Evolutionary conservation across 768 basidiomycete species (phyloP), one percentile per base, ranked within the genome.

Genomic region (Boletus reticuloceps): DNA sequence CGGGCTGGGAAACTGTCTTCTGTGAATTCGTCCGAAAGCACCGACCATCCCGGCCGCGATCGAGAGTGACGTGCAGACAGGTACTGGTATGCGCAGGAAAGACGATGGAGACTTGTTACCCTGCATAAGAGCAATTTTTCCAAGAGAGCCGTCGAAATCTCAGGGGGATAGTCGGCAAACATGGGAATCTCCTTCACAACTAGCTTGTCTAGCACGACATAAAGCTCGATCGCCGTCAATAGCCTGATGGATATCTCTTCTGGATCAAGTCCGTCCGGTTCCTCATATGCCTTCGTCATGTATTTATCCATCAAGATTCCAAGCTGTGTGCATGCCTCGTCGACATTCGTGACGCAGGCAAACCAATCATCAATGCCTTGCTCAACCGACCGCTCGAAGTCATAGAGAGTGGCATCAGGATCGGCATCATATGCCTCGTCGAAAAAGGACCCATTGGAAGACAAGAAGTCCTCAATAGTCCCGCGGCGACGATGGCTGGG

Each of bases 181-280:
- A 34, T 34, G 13, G 34, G 34, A 12, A 34, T 34, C 34, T 34
- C 34, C 13, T 14, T 34, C 13, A 66, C 39, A 1, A 53, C 60
- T 4, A 69, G 32, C 37, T 56, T 65, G 51, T 75, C 75, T 3
- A 75, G 52, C 0, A 61, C 73, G 1, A 71, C 51, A 68, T 65
- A 75, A 9, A 74, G 67, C 31, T 79, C 75, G 0, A 66, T 38
- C 10, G 40, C 14, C 0, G 65, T 66, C 47, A 82, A 62, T 25
- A 81, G 51, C 69, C 77, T 74, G 6, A 74, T 52, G 0, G 79
- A 79, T 2, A 57, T 36, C 40, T 67, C 57, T 51, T 80, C 77
- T 16, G 75, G 70, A 37, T 69, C 74, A 8, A 10, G 4, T 17
- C 3, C 4, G 4, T 8, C 6, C 16, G 58, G 56, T 2, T 3